Conservation (phyloP, 352 stramenopile species). For the Phytopythium cucurbitacearum region DNA sequence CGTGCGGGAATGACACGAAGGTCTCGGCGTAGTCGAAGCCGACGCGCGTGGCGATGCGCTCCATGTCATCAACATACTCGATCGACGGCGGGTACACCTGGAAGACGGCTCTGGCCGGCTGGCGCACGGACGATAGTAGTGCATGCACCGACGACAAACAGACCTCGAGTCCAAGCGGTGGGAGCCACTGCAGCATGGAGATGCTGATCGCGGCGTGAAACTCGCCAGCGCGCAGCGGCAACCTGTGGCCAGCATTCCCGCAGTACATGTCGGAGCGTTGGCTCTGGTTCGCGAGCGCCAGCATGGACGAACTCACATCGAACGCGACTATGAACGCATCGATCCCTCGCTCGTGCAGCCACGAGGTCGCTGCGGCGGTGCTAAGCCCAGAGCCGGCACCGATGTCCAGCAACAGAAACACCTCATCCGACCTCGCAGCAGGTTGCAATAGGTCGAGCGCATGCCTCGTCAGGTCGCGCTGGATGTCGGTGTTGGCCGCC, state of each 20-base stretch:
- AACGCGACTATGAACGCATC: conserved; percentile 49
- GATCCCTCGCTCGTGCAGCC: conserved; percentile 32
- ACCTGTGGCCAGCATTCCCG: conserved; percentile 57
- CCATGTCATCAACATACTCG: conserved; percentile 58
- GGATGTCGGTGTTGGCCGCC: conserved; percentile 56
- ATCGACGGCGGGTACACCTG: conserved; percentile 62
- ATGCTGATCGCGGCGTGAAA: conserved; percentile 64
- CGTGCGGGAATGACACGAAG: conserved; percentile 69
- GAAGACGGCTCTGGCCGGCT: conserved; percentile 35
- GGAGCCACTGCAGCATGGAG: conserved; percentile 84
- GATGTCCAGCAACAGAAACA: conserved; percentile 58
- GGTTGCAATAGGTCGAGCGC: conserved; percentile 47
- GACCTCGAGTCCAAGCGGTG: conserved; percentile 40
- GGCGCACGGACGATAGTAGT: conserved; percentile 16
- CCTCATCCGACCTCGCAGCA: not conserved
- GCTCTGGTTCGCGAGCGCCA: conserved; percentile 29
- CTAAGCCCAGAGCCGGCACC: conserved; percentile 69
- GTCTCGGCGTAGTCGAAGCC: conserved; percentile 51
- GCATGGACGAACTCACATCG: conserved; percentile 75
- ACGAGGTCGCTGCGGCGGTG: conserved; percentile 44
- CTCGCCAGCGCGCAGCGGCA: conserved; percentile 39
- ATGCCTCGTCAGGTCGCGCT: conserved; percentile 61
- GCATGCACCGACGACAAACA: conserved; percentile 52
- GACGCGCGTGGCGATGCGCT: conserved; percentile 30
- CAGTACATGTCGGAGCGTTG: conserved; percentile 41